Conservation (phyloP, 2,329 filamentous ascomycete species). For the Colletotrichum sp. region DNA sequence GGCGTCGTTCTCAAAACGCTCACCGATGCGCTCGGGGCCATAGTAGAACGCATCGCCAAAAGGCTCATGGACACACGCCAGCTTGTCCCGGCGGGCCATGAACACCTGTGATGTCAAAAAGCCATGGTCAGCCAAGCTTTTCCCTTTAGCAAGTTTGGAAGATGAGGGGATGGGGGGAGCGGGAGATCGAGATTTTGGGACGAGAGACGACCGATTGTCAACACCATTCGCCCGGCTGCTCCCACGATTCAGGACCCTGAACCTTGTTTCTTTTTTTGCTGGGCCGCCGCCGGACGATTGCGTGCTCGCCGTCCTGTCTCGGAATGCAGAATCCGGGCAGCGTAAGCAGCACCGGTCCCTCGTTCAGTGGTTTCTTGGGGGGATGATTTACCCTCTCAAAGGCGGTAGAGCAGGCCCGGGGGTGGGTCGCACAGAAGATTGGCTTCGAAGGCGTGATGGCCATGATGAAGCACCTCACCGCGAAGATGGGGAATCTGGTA, state of each 20-base stretch:
- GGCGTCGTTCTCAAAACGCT: conserved; percentile 76
- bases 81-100: conserved; percentile 86
- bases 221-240: background rate
- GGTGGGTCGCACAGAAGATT: conserved; percentile 93
- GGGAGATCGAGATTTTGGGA: background rate
- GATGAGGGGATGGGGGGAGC: background rate
- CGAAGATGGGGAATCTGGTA: conserved; percentile 7
- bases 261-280: conserved; percentile 8
- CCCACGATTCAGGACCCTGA: conserved; percentile 15
- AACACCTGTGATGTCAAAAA: conserved; percentile 71
- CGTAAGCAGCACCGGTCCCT: background rate
- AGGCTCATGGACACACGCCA: conserved; percentile 90
- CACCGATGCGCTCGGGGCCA: conserved; percentile 85
- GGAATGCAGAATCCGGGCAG: background rate
- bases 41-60: conserved; percentile 98
- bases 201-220: background rate
- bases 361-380: background rate
- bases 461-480: conserved; percentile 20
- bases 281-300: background rate
- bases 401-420: conserved; percentile 92
- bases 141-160: background rate
- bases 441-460: conserved; percentile 68
- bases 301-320: background rate
- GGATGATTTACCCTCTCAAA: conserved; percentile 80
- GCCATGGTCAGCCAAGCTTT: background rate